A percentile compares a stretch with the other conserved stretches of the same genome.
phyloP scores from a whole-genome alignment of 352 stramenopile species.

The Phytophthora syringae region DNA sequence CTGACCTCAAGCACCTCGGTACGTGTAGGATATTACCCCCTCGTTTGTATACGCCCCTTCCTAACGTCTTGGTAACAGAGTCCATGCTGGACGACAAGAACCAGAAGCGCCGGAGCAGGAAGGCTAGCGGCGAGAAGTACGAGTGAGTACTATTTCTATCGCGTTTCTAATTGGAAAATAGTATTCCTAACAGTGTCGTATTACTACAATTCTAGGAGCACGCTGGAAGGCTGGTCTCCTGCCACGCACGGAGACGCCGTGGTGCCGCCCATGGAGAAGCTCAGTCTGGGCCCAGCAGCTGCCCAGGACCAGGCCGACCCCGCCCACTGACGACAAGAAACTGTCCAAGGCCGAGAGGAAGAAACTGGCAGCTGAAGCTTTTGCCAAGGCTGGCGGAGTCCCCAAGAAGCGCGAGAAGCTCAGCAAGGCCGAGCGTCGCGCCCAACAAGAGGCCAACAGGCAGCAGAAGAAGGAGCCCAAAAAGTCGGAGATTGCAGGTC shows the following conservation, averaged over 20 bases:
- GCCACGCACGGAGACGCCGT: conserved; percentile 30
- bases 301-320: conserved; percentile 1
- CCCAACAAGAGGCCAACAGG: conserved; percentile 91
- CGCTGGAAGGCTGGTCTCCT: conserved; percentile 72
- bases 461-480: conserved; percentile 76
- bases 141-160: conserved; percentile 25
- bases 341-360: conserved; percentile 74
- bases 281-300: conserved; percentile 50
- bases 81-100: conserved; percentile 42
- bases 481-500: conserved; percentile 36
- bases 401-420: conserved; percentile 87
- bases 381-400: conserved; percentile 51
- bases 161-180: not conserved
- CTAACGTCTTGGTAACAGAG: conserved; percentile 26
- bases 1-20: conserved; percentile 60
- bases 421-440: conserved; percentile 92
- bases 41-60: not conserved
- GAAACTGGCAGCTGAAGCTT: conserved; percentile 72
- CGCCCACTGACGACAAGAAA: conserved; percentile 18
- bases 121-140: conserved; percentile 33
- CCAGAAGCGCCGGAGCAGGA: conserved; percentile 38
- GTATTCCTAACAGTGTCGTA: not conserved
- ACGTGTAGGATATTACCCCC: not conserved
- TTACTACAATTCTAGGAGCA: conserved; percentile 41
- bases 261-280: conserved; percentile 52